phyloP scores from a whole-genome alignment of 495 filamentous ascomycete species.

The Gamarada debralockiae region DNA sequence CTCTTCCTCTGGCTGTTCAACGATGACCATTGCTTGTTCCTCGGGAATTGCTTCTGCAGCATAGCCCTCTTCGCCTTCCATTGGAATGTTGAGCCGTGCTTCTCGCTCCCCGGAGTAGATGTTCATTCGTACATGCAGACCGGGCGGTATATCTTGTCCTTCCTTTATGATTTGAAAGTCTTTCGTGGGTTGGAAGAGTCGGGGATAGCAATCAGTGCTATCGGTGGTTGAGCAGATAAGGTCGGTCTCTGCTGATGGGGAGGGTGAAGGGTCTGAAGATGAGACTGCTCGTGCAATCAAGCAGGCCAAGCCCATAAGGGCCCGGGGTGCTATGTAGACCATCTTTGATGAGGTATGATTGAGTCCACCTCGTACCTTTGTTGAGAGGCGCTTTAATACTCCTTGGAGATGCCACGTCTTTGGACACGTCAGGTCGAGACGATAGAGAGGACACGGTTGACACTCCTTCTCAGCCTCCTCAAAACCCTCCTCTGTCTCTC shows the following conservation, averaged over 20 bases:
- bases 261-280: background rate
- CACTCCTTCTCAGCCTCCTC: slow-evolving; percentile 17
- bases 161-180: slow-evolving; percentile 57
- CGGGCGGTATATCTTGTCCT: slow-evolving; percentile 60
- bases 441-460: slow-evolving; percentile 18
- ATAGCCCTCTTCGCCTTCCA: slow-evolving; percentile 35
- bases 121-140: slow-evolving; percentile 61
- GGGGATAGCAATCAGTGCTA: slow-evolving; percentile 59
- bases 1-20: slow-evolving; percentile 31
- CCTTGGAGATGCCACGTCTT: slow-evolving; percentile 1
- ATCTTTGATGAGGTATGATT: slow-evolving; percentile 11
- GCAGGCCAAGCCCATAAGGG: slow-evolving; percentile 11
- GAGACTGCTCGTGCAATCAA: slow-evolving; percentile 9
- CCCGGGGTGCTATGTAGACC: background rate
- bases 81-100: slow-evolving; percentile 54
- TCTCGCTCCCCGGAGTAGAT: slow-evolving; percentile 58
- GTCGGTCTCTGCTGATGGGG: slow-evolving; percentile 27
- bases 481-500: slow-evolving; percentile 17
- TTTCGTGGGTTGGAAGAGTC: slow-evolving; percentile 54
- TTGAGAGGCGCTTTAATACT: no score
- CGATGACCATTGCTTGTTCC: slow-evolving; percentile 43
- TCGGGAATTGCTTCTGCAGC: slow-evolving; percentile 33
- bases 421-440: slow-evolving; percentile 12
- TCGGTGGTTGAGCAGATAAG: slow-evolving; percentile 62
- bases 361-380: no score